Conservation (phyloP, 805 yeast species). For the Candida coquimbonensis region DNA sequence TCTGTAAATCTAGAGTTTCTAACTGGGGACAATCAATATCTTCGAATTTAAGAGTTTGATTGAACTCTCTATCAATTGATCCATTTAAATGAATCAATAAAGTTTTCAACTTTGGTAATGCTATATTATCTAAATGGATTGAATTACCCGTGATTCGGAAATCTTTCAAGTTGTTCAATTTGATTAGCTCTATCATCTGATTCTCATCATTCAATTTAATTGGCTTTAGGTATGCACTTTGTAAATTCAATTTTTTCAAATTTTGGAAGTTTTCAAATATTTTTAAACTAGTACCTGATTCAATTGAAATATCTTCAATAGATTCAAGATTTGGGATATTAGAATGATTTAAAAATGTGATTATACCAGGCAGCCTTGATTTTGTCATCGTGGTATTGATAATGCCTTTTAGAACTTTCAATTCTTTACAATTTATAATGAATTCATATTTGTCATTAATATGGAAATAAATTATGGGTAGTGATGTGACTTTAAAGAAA, state of each 20-base stretch:
- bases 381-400: conserved; percentile 15
- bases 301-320: conserved; percentile 17
- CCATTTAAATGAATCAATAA: conserved; percentile 15
- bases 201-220: conserved; percentile 1
- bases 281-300: conserved; percentile 14
- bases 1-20: neutral
- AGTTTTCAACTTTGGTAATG: conserved; percentile 9
- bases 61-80: conserved; percentile 12
- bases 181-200: neutral
- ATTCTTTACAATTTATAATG: conserved; percentile 10
- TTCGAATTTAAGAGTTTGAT: conserved; percentile 10
- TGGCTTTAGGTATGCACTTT: conserved; percentile 16
- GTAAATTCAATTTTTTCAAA: conserved; percentile 11
- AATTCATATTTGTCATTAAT: conserved; percentile 12
- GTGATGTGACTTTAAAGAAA: conserved; percentile 4
- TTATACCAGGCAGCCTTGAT: conserved; percentile 16
- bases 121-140: conserved; percentile 6
- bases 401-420: conserved; percentile 12
- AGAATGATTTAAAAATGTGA: conserved; percentile 15
- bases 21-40: conserved; percentile 5
- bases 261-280: conserved; percentile 14
- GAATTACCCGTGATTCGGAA: conserved; percentile 19
- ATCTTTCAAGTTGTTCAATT: conserved; percentile 1
- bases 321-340: conserved; percentile 13
- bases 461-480: conserved; percentile 16